Evolutionary conservation across 441 rosid species (phyloP), one percentile per base, ranked within the genome.

Genomic region (Gossypium gossypioides): DNA sequence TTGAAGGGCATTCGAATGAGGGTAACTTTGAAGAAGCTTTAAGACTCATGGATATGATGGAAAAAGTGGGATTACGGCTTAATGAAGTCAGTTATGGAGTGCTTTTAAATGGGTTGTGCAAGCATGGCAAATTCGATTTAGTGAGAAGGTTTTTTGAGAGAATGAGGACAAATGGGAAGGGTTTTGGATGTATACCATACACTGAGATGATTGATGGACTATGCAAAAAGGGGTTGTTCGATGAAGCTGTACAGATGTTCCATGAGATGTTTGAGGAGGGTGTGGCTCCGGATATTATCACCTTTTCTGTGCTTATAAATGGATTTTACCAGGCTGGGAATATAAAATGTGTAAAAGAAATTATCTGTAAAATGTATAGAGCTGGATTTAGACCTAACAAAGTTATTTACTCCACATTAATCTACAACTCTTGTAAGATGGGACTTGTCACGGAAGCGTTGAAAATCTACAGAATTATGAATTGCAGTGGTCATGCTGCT

Each of bases 131-230:
- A 69, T 85, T 91, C 73, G 87, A 86, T 58, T 46, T 81, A 72
- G 94, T 88, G 32, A 79, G 83, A 75, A 79, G 77, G 34, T 65
- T 87, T 81, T 84, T 89, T 51, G 85, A 84, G 84, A 87, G 77
- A 79, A 88, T 93, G 91, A 89, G 80, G 82, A 82, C 67, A 72
- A 66, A 80, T 58, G 86, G 91, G 69, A 56, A 84, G 48, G 42
- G 57, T 84, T 79, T 85, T 79, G 83, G 90, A 75, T 73, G 80
- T 75, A 76, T 87, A 74, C 77, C 84, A 18, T 88, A 86, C 75
- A 93, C 98, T 74, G 77, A 85, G 60, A 78, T 89, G 79, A 85
- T 93, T 76, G 86, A 91, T 83, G 96, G 92, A 52, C 82, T 87
- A 44, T 91, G 94, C 82, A 86, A 85, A 83, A 76, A 77, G 59